Conservation (phyloP, 352 stramenopile species). For the Thraustochytrium sp. region DNA sequence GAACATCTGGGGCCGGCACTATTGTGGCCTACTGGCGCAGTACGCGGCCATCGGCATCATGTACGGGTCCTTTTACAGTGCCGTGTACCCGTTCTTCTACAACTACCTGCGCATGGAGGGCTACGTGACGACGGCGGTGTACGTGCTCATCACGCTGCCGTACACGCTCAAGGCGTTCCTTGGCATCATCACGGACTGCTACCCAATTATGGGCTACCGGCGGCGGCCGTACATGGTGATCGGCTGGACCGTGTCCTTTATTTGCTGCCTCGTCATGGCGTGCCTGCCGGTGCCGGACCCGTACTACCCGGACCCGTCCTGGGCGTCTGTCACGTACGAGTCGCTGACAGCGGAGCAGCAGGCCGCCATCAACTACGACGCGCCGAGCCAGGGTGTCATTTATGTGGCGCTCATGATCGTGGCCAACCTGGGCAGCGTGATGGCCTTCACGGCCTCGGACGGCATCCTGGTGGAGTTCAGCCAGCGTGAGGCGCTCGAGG, state of each 20-base stretch:
- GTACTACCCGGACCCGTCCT: constrained; percentile 59
- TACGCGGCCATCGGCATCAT: constrained; percentile 58
- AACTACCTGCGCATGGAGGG: constrained; percentile 59
- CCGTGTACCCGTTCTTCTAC: constrained; percentile 60
- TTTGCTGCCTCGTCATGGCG: constrained; percentile 56
- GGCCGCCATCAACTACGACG: background rate
- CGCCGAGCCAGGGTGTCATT: constrained; percentile 48
- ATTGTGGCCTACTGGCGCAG: constrained; percentile 56
- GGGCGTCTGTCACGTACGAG: constrained; percentile 13
- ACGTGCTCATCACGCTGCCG: constrained; percentile 67
- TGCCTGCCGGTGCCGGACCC: constrained; percentile 57
- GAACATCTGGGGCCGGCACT: background rate
- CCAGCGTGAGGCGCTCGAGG: constrained; percentile 66
- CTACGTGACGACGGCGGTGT: constrained; percentile 53
- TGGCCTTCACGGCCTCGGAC: constrained; percentile 73
- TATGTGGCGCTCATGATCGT: constrained; percentile 66
- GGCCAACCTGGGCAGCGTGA: constrained; percentile 71
- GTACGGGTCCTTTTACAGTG: constrained; percentile 55
- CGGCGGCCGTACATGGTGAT: constrained; percentile 76
- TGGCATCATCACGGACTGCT: constrained; percentile 73
- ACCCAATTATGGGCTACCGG: constrained; percentile 72
- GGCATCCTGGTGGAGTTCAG: constrained; percentile 66
- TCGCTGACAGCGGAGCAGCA: background rate
- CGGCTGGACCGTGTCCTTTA: constrained; percentile 60
- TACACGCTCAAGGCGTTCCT: constrained; percentile 75